Evolutionary conservation across 176 grass and related monocot genomes (phyloP), one percentile per base, ranked within the genome.

Genomic region (Saccharum officinarum): DNA sequence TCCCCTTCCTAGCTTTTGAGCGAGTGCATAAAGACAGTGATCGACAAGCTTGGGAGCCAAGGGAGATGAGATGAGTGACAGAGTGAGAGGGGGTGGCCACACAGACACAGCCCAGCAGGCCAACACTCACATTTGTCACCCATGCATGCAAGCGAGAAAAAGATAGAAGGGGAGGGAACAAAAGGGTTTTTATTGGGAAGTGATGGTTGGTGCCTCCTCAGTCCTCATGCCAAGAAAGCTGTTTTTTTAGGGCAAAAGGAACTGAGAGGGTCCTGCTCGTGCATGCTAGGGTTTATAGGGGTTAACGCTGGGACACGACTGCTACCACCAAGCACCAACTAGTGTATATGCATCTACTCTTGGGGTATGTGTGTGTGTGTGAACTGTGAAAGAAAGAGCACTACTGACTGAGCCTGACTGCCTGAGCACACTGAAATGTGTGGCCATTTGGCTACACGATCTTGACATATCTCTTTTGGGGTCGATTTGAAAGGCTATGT

Each of bases 131-230:
- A 86, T 67, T 90, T 90, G 88, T 82, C 83, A 90, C 88, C 88
- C 79, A 86, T 86, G 79, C 66, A 82, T 86, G 79, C 66, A 82
- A 72, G 54, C 41, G 40, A 83, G 11, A 31, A 59, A 67, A 62
- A n/a, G 54, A n/a, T 6, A 8, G 6, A 22, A 4, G 7, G 7
- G 0, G n/a, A 5, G 64, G 49, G 34, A 59, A 55, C 18, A 13
- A 54, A 75, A 59, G 54, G 79, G 84, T 18, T 82, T 90, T 90
- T 86, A 90, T 90, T 83, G 73, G 79, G 50, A 90, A 82, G 88
- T 90, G 88, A 90, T 90, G 88, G 88, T 86, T 79, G 88, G 88
- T 90, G 79, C 84, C 78, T 82, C 88, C 79, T 90, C 88, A 86
- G 82, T 82, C 84, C 79, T 90, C 88, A 86, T 86, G 84, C 88